Evolutionary conservation across 2,329 filamentous ascomycete species (phyloP), one percentile per base, ranked within the genome.

Genomic region (Coniochaeta prunicola): DNA sequence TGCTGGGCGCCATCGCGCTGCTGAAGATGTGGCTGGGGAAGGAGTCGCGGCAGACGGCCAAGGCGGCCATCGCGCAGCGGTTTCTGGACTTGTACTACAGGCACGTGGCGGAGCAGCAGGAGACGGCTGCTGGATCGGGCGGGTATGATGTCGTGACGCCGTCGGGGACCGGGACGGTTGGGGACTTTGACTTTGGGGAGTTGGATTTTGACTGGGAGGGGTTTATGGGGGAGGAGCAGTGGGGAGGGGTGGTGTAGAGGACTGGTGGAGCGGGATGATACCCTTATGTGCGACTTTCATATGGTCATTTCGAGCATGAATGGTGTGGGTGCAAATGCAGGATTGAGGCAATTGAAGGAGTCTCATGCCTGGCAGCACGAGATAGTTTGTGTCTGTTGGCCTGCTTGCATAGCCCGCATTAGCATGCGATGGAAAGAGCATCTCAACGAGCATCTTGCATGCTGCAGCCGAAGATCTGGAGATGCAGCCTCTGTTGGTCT

Each of bases 1-100:
- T 67, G 61, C 63, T 60, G 30, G 64, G 59, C 3, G 62, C 63
- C 2, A 61, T 65, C 30, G 62, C 63, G 63, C 54, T 69, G 10
- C 60, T 67, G n/a, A 64, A 66, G 30, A 61, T 65, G n/a, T 40
- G 57, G 17, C 4, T 53, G 15, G 58, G 58, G 17, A 59, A 57
- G 26, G 60, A 66, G 42, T 57, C 66, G 13, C 45, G 40, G 2
- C 61, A 64, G 19, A 57, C 57, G 38, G 66, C 66, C 8, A 68
- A 64, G 50, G 17, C 53, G 2, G 26, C 28, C 10, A 21, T 6
- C 2, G 65, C 62, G 40, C 33, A 60, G 45, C 57, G 59, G 30
- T 68, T 64, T 48, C 28, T 68, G 3, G 63, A 60, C 31, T 33
- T 68, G 15, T 59, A 45, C 24, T 45, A 45, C 40, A 45, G 24